Evolutionary conservation across 805 yeast species (phyloP).

Genomic region (Pichia pseudocactophila): DNA sequence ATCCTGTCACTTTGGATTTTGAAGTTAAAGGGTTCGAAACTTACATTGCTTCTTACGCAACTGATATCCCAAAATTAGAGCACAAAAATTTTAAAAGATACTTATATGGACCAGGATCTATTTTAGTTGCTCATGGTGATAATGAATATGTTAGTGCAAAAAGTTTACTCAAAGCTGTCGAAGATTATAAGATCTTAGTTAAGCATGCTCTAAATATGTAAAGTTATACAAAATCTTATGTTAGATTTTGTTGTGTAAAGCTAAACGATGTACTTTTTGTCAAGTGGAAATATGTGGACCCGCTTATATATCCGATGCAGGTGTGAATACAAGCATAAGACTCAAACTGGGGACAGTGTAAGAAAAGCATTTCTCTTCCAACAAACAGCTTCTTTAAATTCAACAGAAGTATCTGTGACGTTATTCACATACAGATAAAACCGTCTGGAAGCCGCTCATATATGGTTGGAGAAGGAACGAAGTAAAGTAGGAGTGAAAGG

Average conservation of each 20-base stretch:
- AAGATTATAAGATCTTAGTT: constrained; percentile 42
- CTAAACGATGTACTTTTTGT: too few relatives aligned
- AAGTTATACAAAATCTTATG: too few relatives aligned
- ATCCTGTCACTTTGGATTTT: constrained; percentile 43
- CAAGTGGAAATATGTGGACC: too few relatives aligned
- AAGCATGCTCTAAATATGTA: constrained; percentile 10
- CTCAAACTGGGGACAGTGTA: constrained; percentile 12
- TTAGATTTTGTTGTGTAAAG: too few relatives aligned
- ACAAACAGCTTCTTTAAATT: neutral
- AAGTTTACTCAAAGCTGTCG: constrained; percentile 42
- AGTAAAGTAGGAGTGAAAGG: neutral
- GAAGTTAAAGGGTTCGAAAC: constrained; percentile 59
- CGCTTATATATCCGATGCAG: constrained; percentile 14
- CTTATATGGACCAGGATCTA: constrained; percentile 61
- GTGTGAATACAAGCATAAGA: constrained; percentile 13
- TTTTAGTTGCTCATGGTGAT: constrained; percentile 51
- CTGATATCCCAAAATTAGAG: constrained; percentile 39
- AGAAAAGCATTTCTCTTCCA: constrained; percentile 8
- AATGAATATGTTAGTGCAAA: constrained; percentile 41
- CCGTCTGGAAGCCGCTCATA: neutral
- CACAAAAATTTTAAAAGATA: constrained; percentile 34
- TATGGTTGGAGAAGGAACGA: neutral
- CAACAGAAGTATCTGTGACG: constrained; percentile 3
- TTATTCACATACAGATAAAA: neutral
- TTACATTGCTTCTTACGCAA: constrained; percentile 25